Evolutionary conservation across 1,284 basidiomycete genomes (phyloP), one percentile per base, ranked within the genome.

Genomic region (Trametes hirsuta): DNA sequence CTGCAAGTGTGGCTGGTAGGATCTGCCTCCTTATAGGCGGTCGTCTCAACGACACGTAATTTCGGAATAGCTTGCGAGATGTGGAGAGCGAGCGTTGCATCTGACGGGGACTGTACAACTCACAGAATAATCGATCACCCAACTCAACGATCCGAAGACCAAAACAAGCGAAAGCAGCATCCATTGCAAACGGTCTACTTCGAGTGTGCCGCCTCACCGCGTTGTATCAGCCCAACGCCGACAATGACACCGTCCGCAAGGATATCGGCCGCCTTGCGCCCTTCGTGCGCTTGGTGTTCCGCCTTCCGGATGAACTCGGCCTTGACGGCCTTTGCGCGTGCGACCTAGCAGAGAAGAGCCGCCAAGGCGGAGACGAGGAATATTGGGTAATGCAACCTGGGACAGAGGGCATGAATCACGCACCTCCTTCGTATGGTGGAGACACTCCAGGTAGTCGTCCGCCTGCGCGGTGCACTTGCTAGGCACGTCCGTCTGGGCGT

Each of bases 361-460:
- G 24, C 60, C 61, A 25, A 25, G 24, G 36, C 36, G 48, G 21
- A 9, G 40, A 18, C n/a, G 12, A 37, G 37, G 53, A 40, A 37
- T 55, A 47, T 44, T n/a, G 50, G 41, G 47, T 39, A 44, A 34
- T 51, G 34, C 18, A 22, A 2, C 18, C 6, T 25, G 3, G 6
- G 18, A 24, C 25, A 6, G 1, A 15, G 24, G 59, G 46, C 41
- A 37, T 18, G 8, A 8, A 30, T 30, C 15, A 72, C 77, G 67
- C 64, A 95, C 95, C 86, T 97, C 95, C 76, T 97, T 94, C 45
- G 85, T 89, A 72, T 91, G 88, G 74, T 97, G 95, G 61, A 98
- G 78, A 76, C 96, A 98, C 76, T 97, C 95, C 59, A 97, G 74
- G 79, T 98, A 98, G 76, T 97, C 95, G 65, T 93, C 93, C 63